These are phyloP conservation scores for Pythium apleroticum DNA, from an alignment of 352 stramenopile genomes.

Conservation along the genomic window DNA sequence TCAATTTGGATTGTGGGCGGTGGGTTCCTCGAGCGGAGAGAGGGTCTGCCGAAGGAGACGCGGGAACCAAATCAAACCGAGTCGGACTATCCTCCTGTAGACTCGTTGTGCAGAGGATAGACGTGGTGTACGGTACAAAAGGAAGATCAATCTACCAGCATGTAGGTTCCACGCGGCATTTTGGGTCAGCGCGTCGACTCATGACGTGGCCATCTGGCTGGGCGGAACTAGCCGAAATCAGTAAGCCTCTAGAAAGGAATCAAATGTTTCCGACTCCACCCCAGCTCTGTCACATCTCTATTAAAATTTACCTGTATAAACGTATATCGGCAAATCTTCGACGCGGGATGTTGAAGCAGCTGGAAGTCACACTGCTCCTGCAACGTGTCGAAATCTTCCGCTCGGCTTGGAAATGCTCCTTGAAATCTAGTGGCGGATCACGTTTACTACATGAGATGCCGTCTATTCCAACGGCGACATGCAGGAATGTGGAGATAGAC, in stretches of 20 bases:
- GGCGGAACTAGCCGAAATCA: not conserved
- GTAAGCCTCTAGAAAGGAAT: not conserved
- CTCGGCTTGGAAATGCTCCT: not conserved
- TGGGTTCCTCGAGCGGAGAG: too few relatives aligned
- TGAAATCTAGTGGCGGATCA: not conserved
- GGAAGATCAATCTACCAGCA: not conserved
- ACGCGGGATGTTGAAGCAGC: constrained; percentile 4
- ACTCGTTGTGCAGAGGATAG: not conserved
- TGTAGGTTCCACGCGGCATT: constrained; percentile 2
- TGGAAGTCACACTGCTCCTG: not conserved
- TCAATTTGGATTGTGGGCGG: not conserved
- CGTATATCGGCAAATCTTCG: not conserved
- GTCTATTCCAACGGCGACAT: not conserved
- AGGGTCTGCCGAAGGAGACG: not conserved
- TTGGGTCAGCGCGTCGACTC: not conserved
- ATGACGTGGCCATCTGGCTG: not conserved
- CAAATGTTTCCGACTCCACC: not conserved
- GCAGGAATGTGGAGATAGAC: not conserved
- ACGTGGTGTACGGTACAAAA: not conserved
- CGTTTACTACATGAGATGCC: not conserved
- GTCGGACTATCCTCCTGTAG: not conserved
- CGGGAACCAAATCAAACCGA: not conserved
- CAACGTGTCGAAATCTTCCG: constrained; percentile 1
- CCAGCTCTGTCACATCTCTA: not conserved
- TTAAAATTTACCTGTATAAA: not conserved